Evolutionary conservation across 2,329 filamentous ascomycete genomes (phyloP), one percentile per base, ranked within the genome.

Genomic region (Ilyonectria sp.): DNA sequence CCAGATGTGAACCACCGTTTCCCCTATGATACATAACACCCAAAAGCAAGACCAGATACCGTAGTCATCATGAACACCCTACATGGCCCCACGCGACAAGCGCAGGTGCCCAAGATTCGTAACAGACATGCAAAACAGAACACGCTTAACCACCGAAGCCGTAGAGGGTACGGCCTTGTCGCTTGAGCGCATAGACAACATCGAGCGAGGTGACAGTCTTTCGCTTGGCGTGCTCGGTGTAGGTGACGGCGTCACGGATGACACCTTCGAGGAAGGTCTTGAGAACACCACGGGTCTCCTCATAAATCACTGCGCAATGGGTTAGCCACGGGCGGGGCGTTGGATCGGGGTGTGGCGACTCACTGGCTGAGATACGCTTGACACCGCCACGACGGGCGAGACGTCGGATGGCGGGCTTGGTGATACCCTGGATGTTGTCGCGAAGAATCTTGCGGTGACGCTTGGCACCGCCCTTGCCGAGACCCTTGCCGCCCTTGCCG

Each of bases 381-480:
- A 98, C 95, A 95, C 95, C 95, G 86, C 95, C 95, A 96, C 95
- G 94, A 87, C 95, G 95, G 75, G 95, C 95, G 83, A 98, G 94
- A 97, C 95, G 95, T 81, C 95, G 93, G 86, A 98, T 98, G 79
- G 95, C 95, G 79, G 95, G 95, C 93, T 98, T 98, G 82, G 95
- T 98, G 82, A 98, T 98, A 87, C 95, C 95, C 89, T 98, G 95
- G 82, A 98, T 98, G 93, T 97, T 98, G 93, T 97, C 95, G 86
- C 95, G 94, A 85, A 98, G 90, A 89, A 98, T 98, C 93, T 98
- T 98, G 81, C 95, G 92, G 88, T 98, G 95, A 86, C 95, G 95
- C 93, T 98, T 98, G 86, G 95, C 95, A 85, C 95, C 95, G 76
- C 95, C 95, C 92, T 97, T 97, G 84, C 95, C 95, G 86, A 97